Base-by-base conservation (phyloP, 1,139 yeast species). In the Casaregolazyma suthepensis region DNA sequence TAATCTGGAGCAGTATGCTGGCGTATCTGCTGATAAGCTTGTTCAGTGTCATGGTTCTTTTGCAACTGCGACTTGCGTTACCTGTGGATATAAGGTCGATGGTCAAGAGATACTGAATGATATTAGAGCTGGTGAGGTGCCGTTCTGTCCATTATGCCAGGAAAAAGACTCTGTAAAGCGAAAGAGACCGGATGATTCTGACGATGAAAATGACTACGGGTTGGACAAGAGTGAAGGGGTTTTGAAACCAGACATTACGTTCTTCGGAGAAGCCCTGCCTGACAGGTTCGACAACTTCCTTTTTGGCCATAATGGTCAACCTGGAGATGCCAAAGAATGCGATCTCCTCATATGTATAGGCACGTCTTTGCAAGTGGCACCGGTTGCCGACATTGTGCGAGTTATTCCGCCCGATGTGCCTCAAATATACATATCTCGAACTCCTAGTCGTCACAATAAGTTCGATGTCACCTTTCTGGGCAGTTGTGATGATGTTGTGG, bases 31-130 rank as follows among this genome's bases (percentile, higher is more conserved):
- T 1, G 90, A 85, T 2, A 85, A 83, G 63, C 69, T 89, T 54
- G 87, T 93, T 18, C 98, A 91, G 69, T 93, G 99, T 66, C 99
- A 93, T 69, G 99, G 99, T 0, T 89, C 96, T 1, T 91, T 93
- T 71, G 96, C 96, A 0, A 80, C 82, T 0, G 98, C 97, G 1
- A 82, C 93, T 1, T 93, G 98, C 67, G 78, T 85, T 40, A 85
- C 94, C 1, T 93, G 98, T 68, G 79, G 80, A 52, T 77, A 77
- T 66, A 73, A 78, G 63, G 81, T 85, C 4, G 80, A 81, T 1
- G 97, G 98, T 12, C 82, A 80, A 53, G 73, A 74, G 18, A 77
- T 93, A 3, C 86, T 79, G 63, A 77, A 78, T 4, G 80, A 80
- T 55, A 83, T 93, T 26, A 74, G 86, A 57, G 70, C 71, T 1